Evolutionary conservation across 2,329 filamentous ascomycete species (phyloP).

Genomic region (Podosphaera fusca): DNA sequence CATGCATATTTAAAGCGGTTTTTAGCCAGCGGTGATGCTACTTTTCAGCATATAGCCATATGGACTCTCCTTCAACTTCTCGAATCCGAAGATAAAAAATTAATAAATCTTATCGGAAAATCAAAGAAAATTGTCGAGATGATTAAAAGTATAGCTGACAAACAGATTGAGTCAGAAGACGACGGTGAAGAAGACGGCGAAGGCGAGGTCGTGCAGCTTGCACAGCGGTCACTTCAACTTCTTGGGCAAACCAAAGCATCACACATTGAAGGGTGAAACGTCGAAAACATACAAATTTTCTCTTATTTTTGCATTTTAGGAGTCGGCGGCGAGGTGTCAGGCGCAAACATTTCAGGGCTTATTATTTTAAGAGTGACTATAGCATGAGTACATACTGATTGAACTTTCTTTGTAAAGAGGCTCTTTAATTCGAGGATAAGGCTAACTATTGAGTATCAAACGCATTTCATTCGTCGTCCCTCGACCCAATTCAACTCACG

Average conservation of each 20-base stretch:
- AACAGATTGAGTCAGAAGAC: conserved; percentile 67
- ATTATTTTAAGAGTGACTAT: conserved; percentile 16
- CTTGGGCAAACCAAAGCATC: conserved; percentile 49
- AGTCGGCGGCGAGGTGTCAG: conserved; percentile 16
- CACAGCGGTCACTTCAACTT: conserved; percentile 72
- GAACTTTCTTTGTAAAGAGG: background rate
- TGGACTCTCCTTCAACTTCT: conserved; percentile 92
- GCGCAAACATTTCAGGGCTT: conserved; percentile 6
- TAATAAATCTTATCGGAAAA: conserved; percentile 74
- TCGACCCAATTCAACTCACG: conserved; percentile 13
- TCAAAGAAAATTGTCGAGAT: conserved; percentile 80
- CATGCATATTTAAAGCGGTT: conserved; percentile 89
- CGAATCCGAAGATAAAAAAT: conserved; percentile 74
- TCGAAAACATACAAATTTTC: conserved; percentile 11
- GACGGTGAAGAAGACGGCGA: conserved; percentile 78
- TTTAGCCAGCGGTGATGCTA: conserved; percentile 79
- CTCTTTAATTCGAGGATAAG: background rate
- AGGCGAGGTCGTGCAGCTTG: conserved; percentile 76
- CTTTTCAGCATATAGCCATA: conserved; percentile 97
- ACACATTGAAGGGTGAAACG: conserved; percentile 51
- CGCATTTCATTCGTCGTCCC: conserved; percentile 5
- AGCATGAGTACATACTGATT: conserved; percentile 4
- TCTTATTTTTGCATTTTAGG: conserved; percentile 15
- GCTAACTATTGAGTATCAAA: background rate
- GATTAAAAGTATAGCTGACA: conserved; percentile 77